Base-by-base conservation (phyloP, 2,329 filamentous ascomycete genomes). In the Trichoderma sp. region DNA sequence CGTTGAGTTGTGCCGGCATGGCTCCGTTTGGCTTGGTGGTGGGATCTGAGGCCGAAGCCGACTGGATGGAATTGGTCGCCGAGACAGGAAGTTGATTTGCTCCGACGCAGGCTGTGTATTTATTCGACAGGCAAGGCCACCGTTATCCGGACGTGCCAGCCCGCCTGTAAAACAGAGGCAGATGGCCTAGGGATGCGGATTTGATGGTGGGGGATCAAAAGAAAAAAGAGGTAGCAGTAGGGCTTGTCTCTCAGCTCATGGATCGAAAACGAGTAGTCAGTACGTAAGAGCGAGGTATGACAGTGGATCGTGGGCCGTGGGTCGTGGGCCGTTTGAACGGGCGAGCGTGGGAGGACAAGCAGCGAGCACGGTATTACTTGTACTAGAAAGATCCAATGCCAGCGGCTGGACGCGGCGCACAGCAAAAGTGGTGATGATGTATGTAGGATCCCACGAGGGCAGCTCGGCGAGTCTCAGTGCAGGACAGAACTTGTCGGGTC, bases 1-100 rank as follows among this genome's bases (percentile, higher is more conserved):
- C 78, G 76, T 80, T 81, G 72, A 82, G 72, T 79, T 82, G 81
- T 73, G 81, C 81, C 70, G 81, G 80, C 81, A 83, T 83, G 75
- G 74, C 74, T 77, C 68, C 68, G 59, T 74, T 74, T 66, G 59
- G 66, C 76, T 73, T 72, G 32, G n/a, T 15, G 57, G 17, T 47
- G 67, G 55, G 73, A 28, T 36, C n/a, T 20, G 34, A 74, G 72
- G 72, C 61, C 57, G 47, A 30, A 63, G 68, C 72, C 57, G 65
- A 62, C 58, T 68, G 32, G 68, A 30, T 66, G 32, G 66, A 30
- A 68, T 70, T 73, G 73, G 67, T 59, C 36, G 55, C 50, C 39
- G 57, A 43, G 20, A 64, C 26, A 50, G 62, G 43, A 30, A 69
- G 57, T 23, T 23, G 23, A 26, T 59, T 59, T 50, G 43, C 58